phyloP scores from a whole-genome alignment of 306 rosid genomes.

The Vigna angularis region DNA sequence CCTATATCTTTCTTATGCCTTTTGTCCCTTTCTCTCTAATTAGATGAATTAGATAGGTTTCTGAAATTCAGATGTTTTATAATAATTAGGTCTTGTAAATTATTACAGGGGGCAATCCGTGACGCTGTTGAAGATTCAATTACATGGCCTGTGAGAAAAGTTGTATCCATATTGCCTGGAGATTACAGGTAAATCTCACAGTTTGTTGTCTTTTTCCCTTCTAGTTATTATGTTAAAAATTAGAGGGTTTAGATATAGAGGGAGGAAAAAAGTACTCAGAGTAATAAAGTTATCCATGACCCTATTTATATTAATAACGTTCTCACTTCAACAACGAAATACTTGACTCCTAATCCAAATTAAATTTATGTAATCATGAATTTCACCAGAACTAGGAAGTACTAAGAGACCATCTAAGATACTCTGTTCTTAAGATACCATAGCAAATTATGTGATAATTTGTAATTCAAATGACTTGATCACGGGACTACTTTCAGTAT shows the following conservation, averaged over 20 bases:
- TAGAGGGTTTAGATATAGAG: slow-evolving; percentile 15
- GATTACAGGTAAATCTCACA: slow-evolving; percentile 79
- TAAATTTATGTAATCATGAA: neutral
- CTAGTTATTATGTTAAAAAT: slow-evolving; percentile 18
- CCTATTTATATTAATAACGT: neutral
- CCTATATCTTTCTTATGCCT: neutral
- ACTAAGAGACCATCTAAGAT: neutral
- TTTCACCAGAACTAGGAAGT: neutral
- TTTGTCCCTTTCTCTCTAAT: slow-evolving; percentile 3
- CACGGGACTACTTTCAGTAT: slow-evolving; percentile 35
- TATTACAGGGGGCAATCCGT: slow-evolving; percentile 75
- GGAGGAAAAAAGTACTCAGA: neutral
- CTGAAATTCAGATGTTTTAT: slow-evolving; percentile 31
- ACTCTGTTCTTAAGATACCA: neutral
- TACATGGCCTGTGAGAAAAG: slow-evolving; percentile 96
- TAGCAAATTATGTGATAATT: neutral
- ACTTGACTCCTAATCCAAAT: slow-evolving; percentile 1
- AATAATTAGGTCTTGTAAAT: slow-evolving; percentile 42
- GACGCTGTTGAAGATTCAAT: slow-evolving; percentile 96
- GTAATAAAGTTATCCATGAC: neutral
- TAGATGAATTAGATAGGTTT: slow-evolving; percentile 13
- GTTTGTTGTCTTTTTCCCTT: neutral
- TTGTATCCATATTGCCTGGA: slow-evolving; percentile 92
- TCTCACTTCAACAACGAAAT: neutral
- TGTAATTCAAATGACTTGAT: neutral